Percentiles rank a stretch among this genome's conserved stretches.
phyloP scores from a whole-genome alignment of 2,329 filamentous ascomycete species.

The Alternaria sp. region DNA sequence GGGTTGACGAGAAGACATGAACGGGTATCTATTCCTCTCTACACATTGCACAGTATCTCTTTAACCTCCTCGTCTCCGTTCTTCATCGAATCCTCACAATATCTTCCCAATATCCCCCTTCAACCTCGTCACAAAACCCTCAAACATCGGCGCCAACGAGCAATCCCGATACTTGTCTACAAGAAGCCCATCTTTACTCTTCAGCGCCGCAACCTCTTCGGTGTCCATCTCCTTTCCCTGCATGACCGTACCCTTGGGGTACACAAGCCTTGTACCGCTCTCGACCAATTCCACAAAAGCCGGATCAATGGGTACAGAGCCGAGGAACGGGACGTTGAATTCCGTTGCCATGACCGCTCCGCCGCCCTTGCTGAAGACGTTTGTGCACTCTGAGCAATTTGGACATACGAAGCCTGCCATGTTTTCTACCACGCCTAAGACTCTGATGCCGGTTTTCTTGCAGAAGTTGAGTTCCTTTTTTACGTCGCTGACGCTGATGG shows the following conservation, averaged over 20 bases:
- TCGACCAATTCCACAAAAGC: constrained; percentile 90
- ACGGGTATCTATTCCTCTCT: constrained; percentile 1
- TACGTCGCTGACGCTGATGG: constrained; percentile 90
- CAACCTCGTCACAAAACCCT: constrained; percentile 67
- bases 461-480: constrained; percentile 96
- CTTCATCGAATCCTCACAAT: neutral
- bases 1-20: neutral
- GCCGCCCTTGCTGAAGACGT: constrained; percentile 91
- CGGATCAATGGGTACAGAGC: constrained; percentile 88
- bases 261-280: constrained; percentile 70
- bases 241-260: constrained; percentile 71
- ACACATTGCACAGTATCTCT: neutral
- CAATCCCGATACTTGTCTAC: constrained; percentile 78
- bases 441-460: constrained; percentile 77
- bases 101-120: constrained; percentile 47
- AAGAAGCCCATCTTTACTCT: constrained; percentile 56
- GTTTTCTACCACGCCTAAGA: constrained; percentile 93
- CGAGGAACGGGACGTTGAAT: constrained; percentile 83
- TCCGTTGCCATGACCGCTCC: constrained; percentile 89
- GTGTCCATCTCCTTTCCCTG: constrained; percentile 45
- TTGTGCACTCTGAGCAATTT: constrained; percentile 81
- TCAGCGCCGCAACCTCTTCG: constrained; percentile 14
- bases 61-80: neutral
- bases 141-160: constrained; percentile 74
- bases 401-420: constrained; percentile 93